These are phyloP conservation scores for Tricholoma terreum DNA, from an alignment of 768 basidiomycete species.

Conservation along the genomic window DNA sequence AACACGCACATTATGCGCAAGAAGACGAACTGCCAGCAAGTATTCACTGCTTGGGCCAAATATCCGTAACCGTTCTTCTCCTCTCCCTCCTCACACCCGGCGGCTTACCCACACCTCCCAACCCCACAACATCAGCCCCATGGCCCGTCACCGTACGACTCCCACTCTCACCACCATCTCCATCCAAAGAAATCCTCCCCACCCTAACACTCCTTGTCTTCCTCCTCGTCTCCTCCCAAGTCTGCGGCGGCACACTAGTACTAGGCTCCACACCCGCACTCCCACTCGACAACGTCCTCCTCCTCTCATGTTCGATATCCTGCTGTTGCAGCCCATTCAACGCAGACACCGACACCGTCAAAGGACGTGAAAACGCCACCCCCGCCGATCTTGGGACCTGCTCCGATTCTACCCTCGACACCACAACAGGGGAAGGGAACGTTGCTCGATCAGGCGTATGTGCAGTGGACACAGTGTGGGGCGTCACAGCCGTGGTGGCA, in stretches of 20 bases:
- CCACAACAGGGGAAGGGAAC: constrained; percentile 33
- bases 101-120: constrained; percentile 11
- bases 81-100: constrained; percentile 32
- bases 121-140: constrained; percentile 34
- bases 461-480: constrained; percentile 58
- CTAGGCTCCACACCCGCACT: constrained; percentile 20
- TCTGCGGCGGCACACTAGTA: constrained; percentile 25
- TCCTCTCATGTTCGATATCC: constrained; percentile 35
- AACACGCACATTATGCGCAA: constrained; percentile 1
- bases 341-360: constrained; percentile 49
- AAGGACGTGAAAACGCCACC: constrained; percentile 66
- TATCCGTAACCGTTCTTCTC: constrained; percentile 44
- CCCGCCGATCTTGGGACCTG: constrained; percentile 42
- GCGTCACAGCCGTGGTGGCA: constrained; percentile 65
- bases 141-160: constrained; percentile 26
- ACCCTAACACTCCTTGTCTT: constrained; percentile 35
- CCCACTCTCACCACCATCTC: constrained; percentile 26
- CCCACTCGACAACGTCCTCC: constrained; percentile 27
- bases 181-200: constrained; percentile 44
- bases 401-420: constrained; percentile 34
- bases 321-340: constrained; percentile 57
- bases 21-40: constrained; percentile 3
- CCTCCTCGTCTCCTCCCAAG: constrained; percentile 49
- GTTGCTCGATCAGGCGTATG: constrained; percentile 24
- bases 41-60: constrained; percentile 31